Base-by-base conservation (phyloP, 2,329 filamentous ascomycete genomes). In the Teratosphaeria pseudoeucalypti region DNA sequence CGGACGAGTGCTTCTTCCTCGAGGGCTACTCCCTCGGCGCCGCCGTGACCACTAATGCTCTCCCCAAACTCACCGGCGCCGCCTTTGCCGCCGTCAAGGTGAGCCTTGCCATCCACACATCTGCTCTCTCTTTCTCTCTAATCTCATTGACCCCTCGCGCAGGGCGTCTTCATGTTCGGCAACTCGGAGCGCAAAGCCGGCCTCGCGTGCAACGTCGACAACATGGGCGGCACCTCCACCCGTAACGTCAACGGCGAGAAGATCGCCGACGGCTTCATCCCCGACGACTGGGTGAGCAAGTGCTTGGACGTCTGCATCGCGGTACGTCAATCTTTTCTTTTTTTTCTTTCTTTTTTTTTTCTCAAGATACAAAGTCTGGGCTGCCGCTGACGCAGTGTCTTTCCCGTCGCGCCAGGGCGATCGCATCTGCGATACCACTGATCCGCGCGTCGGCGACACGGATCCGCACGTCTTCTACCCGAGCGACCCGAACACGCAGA, bases 21-120 rank as follows among this genome's bases (percentile, higher is more conserved):
- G 68, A 74, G 56, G 72, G 73, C 29, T 74, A 74, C 64, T 72
- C 69, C 1, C 72, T 74, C 60, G 73, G 71, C 26, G 73, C 73
- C 2, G 67, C 70, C 6, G 72, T 71, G 0, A 74, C 72, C 0
- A 67, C 71, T 5, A 68, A 73, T 43, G 72, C 72, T 11, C 57
- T 75, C 58, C 49, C 68, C 2, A 58, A 66, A 23, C 57, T 75
- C 3, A 73, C 71, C 1, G 72, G 72, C 19, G 65, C 66, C 0
- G 61, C 58, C 14, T 71, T 72, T 61, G 61, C 68, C 37, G 73
- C 73, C 11, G 71, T 75, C n/a, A 73, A 72, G 61, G 37, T 43
- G 16, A n/a, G 37, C 37, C 12, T 14, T 3, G 6, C 11, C 37
- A 12, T 43, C 12, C 12, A 6, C 11, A 12, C 12, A 14, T 16